Evolutionary conservation across 164 flowering plant genomes (phyloP).

Genomic region (Annona cherimola): DNA sequence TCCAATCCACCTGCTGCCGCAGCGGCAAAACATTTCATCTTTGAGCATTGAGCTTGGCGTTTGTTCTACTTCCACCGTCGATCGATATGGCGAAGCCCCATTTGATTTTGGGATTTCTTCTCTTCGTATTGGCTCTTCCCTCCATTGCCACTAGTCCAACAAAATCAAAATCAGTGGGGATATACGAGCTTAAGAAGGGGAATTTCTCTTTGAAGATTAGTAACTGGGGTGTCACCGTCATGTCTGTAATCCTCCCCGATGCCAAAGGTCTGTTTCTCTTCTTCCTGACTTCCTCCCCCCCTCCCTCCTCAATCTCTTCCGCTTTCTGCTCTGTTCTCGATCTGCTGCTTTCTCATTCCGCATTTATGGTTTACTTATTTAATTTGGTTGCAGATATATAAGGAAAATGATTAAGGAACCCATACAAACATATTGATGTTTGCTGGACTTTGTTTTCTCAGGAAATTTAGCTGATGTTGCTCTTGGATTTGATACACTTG

Average conservation of each 20-base stretch:
- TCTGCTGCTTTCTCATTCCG: background rate
- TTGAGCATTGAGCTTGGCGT: background rate
- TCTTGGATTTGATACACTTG: constrained; percentile 58
- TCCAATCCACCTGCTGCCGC: background rate
- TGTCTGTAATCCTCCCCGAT: constrained; percentile 68
- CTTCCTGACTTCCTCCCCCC: background rate
- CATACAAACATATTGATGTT: background rate
- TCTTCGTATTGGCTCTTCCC: constrained; percentile 6
- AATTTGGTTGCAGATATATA: background rate
- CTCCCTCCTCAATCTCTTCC: background rate
- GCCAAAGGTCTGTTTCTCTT: constrained; percentile 37
- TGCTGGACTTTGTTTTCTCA: constrained; percentile 15
- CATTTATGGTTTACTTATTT: too few relatives aligned
- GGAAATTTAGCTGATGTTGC: constrained; percentile 68
- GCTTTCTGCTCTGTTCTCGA: background rate
- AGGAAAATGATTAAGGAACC: too few relatives aligned
- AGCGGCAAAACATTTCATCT: background rate
- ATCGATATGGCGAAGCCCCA: constrained; percentile 18
- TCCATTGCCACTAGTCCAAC: constrained; percentile 5
- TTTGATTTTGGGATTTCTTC: constrained; percentile 11
- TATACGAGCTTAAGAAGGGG: constrained; percentile 58
- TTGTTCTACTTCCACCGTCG: background rate
- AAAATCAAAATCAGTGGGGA: constrained; percentile 18
- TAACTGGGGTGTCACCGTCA: constrained; percentile 68
- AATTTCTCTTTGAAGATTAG: constrained; percentile 56